These are phyloP conservation scores for Vaccinium corymbosum DNA, from an alignment of 148 eudicot genomes.

Conservation along the genomic window DNA sequence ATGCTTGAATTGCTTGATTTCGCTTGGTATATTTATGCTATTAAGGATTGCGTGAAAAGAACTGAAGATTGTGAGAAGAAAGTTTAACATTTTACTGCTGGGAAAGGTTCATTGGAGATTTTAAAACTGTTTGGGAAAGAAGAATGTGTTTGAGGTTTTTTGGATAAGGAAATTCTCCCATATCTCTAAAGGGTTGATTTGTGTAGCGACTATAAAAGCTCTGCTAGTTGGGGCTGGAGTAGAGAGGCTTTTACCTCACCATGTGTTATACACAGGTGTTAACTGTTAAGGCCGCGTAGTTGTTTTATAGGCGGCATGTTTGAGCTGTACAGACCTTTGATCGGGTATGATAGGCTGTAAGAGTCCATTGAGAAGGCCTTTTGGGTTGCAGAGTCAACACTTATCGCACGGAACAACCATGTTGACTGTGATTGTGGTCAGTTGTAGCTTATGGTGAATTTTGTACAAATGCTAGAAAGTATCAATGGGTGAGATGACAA, in stretches of 20 bases:
- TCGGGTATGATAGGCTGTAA: neutral
- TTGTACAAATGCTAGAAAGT: neutral
- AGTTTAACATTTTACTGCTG: neutral
- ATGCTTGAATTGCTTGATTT: neutral
- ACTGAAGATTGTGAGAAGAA: neutral
- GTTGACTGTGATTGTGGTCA: neutral
- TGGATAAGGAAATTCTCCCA: neutral
- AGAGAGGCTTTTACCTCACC: neutral
- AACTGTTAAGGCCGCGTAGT: neutral
- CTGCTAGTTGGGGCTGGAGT: neutral
- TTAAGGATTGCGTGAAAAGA: neutral
- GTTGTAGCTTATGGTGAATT: neutral
- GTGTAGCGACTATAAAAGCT: neutral
- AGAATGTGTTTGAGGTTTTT: neutral
- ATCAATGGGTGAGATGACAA: neutral
- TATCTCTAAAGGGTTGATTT: neutral
- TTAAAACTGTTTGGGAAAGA: neutral
- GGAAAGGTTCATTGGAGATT: constrained; percentile 7
- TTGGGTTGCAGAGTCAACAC: neutral
- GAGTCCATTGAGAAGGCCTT: neutral
- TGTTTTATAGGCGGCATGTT: neutral
- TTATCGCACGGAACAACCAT: neutral
- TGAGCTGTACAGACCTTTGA: neutral
- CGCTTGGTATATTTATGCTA: neutral
- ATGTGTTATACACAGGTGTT: neutral